Percentiles rank a stretch among this genome's conserved stretches.
phyloP scores from a whole-genome alignment of 768 basidiomycete genomes.

The Macrolepiota albuminosa region DNA sequence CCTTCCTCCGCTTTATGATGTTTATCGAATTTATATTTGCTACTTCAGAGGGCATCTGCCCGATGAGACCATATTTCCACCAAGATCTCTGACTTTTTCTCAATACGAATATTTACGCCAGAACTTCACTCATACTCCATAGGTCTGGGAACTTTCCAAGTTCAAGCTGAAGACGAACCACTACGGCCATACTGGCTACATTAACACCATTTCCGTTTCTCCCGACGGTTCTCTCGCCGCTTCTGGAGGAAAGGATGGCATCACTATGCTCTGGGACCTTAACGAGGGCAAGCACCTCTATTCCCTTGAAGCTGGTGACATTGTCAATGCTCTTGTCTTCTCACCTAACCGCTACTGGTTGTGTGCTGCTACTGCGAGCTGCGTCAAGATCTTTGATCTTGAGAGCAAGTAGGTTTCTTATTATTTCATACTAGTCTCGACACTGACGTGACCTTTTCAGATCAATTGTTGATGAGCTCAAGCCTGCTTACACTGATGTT shows the following conservation, averaged over 20 bases:
- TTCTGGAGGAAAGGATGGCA: conserved; percentile 98
- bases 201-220: conserved; percentile 97
- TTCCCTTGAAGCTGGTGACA: conserved; percentile 96
- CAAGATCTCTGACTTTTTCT: conserved; percentile 65
- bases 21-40: conserved; percentile 60
- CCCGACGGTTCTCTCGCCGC: conserved; percentile 99
- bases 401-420: conserved; percentile 86
- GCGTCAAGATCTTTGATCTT: conserved; percentile 99
- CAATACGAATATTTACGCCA: conserved; percentile 28
- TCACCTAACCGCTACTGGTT: conserved; percentile 99
- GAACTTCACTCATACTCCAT: conserved; percentile 12
- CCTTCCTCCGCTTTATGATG: conserved; percentile 24
- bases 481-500: conserved; percentile 85
- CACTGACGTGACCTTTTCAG: conserved; percentile 30
- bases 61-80: conserved; percentile 74
- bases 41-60: conserved; percentile 73
- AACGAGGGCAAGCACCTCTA: conserved; percentile 99
- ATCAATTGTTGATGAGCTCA: conserved; percentile 98
- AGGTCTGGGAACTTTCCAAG: conserved; percentile 99
- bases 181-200: conserved; percentile 98
- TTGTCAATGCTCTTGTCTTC: conserved; percentile 99
- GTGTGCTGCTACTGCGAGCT: conserved; percentile 95
- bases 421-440: not conserved
- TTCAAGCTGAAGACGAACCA: conserved; percentile 99
- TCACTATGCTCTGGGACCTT: conserved; percentile 99